These are phyloP conservation scores for Arachis stenosperma DNA, from an alignment of 306 rosid species.

Conservation along the genomic window DNA sequence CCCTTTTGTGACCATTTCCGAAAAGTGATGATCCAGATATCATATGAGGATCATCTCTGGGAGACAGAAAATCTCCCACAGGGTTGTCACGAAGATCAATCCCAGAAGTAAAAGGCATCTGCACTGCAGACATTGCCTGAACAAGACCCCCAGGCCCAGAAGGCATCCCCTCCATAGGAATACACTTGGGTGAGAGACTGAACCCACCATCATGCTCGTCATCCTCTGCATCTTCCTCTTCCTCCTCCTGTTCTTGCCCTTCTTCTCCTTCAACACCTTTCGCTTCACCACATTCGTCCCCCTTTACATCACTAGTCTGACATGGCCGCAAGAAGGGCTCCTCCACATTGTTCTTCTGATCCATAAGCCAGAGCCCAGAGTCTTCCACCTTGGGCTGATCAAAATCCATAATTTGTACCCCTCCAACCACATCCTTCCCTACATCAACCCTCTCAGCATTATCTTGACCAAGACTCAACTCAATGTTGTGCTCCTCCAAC, in stretches of 20 bases:
- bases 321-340: conserved; percentile 66
- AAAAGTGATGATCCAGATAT: conserved; percentile 58
- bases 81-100: conserved; percentile 68
- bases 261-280: conserved; percentile 49
- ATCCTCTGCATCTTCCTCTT: conserved; percentile 54
- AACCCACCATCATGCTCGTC: conserved; percentile 63
- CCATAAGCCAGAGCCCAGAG: conserved; percentile 59
- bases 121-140: conserved; percentile 59
- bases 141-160: conserved; percentile 63
- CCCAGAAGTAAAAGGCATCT: conserved; percentile 59
- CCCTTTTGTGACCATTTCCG: conserved; percentile 80
- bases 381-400: conserved; percentile 59
- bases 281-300: conserved; percentile 41
- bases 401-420: conserved; percentile 58
- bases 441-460: conserved; percentile 44
- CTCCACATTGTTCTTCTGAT: conserved; percentile 44
- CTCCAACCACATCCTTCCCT: conserved; percentile 47
- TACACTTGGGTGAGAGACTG: conserved; percentile 59
- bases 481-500: conserved; percentile 61
- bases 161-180: conserved; percentile 63
- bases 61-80: conserved; percentile 59
- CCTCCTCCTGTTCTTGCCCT: conserved; percentile 47
- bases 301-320: conserved; percentile 45
- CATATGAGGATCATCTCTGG: conserved; percentile 72
- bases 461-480: conserved; percentile 66